Evolutionary conservation across 495 filamentous ascomycete species (phyloP).

Genomic region (Cairneyella variabilis): DNA sequence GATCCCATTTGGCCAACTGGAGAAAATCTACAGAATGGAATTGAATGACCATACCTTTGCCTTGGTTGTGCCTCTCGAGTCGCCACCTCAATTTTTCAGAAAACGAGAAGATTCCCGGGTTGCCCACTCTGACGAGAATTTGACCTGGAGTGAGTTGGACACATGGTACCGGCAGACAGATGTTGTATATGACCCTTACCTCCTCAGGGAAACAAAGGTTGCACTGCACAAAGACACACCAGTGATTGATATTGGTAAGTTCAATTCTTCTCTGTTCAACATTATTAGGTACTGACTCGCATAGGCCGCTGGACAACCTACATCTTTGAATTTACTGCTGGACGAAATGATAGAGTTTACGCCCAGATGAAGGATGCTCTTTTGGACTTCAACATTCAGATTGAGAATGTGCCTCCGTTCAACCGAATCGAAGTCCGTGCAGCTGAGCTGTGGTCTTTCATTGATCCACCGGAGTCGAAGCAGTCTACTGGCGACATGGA

Average conservation of each 20-base stretch:
- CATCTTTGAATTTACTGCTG: conserved; percentile 44
- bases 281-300: conserved; percentile 25
- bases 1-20: conserved; percentile 62
- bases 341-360: conserved; percentile 16
- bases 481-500: conserved; percentile 16
- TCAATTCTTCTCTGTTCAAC: not conserved
- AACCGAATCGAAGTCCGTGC: not conserved
- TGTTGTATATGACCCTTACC: conserved; percentile 48
- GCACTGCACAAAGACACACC: conserved; percentile 52
- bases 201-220: conserved; percentile 39
- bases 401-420: conserved; percentile 23
- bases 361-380: conserved; percentile 39
- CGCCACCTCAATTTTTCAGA: conserved; percentile 60
- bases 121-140: conserved; percentile 40
- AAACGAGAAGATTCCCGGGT: conserved; percentile 39
- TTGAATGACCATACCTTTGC: conserved; percentile 29
- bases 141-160: conserved; percentile 61
- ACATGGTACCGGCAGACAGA: conserved; percentile 75
- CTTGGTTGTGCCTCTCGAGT: conserved; percentile 57
- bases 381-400: conserved; percentile 67
- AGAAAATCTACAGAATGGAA: conserved; percentile 47
- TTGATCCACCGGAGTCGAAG: conserved; percentile 11
- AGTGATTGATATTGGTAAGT: conserved; percentile 70
- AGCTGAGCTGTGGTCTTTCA: conserved; percentile 19
- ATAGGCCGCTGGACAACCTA: conserved; percentile 65